A percentile compares a stretch with the other conserved stretches of the same genome.
phyloP scores from a whole-genome alignment of 768 basidiomycete genomes.

The Lactifluus hygrophoroides region DNA sequence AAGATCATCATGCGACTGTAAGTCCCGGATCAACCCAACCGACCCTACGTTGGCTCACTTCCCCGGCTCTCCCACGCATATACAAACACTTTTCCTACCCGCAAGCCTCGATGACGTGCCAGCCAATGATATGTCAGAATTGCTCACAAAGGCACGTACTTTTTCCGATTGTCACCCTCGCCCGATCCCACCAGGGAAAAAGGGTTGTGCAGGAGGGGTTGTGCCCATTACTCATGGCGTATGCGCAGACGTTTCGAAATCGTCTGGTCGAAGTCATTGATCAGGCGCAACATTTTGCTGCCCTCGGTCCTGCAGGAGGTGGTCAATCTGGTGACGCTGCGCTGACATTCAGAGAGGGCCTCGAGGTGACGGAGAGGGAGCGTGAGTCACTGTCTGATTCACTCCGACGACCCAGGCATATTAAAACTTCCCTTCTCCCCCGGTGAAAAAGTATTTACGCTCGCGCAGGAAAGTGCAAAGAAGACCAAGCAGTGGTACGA shows the following conservation, averaged over 20 bases:
- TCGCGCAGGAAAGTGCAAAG: conserved; percentile 77
- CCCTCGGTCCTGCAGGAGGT: conserved; percentile 49
- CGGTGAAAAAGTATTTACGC: conserved; percentile 57
- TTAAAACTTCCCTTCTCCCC: neutral
- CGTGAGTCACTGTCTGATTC: conserved; percentile 42
- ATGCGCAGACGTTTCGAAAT: conserved; percentile 59
- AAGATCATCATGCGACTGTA: conserved; percentile 80
- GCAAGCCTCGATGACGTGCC: conserved; percentile 68
- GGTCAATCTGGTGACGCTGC: conserved; percentile 48
- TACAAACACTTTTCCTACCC: too few relatives aligned
- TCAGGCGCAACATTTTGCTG: conserved; percentile 84
- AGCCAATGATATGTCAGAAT: conserved; percentile 58
- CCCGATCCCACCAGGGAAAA: too few relatives aligned
- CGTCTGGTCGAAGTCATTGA: conserved; percentile 75
- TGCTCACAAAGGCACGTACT: conserved; percentile 53
- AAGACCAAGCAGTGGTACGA: conserved; percentile 82
- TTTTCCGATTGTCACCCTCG: too few relatives aligned
- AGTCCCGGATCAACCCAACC: too few relatives aligned
- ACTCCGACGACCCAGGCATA: neutral
- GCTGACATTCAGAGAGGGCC: conserved; percentile 78
- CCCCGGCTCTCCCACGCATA: neutral
- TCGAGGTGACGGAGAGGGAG: conserved; percentile 90
- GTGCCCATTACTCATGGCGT: too few relatives aligned
- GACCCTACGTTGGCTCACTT: neutral
- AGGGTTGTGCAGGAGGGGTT: too few relatives aligned